phyloP scores from a whole-genome alignment of 805 yeast species.

The Ogataea methanolica region DNA sequence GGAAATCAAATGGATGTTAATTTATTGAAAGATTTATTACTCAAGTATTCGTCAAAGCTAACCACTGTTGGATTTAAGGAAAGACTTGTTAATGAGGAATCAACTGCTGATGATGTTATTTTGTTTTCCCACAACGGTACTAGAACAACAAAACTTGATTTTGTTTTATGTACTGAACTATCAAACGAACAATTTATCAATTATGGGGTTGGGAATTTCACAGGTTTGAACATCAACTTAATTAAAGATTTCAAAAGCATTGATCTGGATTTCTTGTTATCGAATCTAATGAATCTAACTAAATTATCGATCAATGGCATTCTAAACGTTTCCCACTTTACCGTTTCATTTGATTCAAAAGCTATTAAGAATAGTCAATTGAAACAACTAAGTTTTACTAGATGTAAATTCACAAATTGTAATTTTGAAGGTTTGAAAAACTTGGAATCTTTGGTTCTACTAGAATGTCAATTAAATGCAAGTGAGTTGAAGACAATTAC shows the following conservation, averaged over 20 bases:
- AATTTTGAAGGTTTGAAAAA: constrained; percentile 9
- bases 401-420: constrained; percentile 8
- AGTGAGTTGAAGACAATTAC: constrained; percentile 9
- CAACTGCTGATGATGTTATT: not conserved
- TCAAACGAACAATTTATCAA: constrained; percentile 2
- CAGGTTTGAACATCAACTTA: constrained; percentile 7
- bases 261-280: constrained; percentile 11
- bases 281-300: constrained; percentile 6
- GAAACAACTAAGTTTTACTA: constrained; percentile 10
- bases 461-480: constrained; percentile 14
- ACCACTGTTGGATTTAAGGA: not conserved
- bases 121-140: not conserved
- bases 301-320: constrained; percentile 13
- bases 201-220: constrained; percentile 6
- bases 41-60: not conserved
- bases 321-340: constrained; percentile 2
- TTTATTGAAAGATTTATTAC: not conserved
- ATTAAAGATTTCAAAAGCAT: not conserved
- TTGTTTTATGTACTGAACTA: constrained; percentile 2
- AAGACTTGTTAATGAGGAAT: not conserved
- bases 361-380: not conserved
- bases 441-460: constrained; percentile 12
- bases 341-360: not conserved
- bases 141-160: constrained; percentile 2
- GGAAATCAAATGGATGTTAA: not conserved